A percentile compares a stretch with the other conserved stretches of the same genome.
Evolutionary conservation across 148 eudicot genomes (phyloP).

Genomic region (Arctostaphylos glauca): DNA sequence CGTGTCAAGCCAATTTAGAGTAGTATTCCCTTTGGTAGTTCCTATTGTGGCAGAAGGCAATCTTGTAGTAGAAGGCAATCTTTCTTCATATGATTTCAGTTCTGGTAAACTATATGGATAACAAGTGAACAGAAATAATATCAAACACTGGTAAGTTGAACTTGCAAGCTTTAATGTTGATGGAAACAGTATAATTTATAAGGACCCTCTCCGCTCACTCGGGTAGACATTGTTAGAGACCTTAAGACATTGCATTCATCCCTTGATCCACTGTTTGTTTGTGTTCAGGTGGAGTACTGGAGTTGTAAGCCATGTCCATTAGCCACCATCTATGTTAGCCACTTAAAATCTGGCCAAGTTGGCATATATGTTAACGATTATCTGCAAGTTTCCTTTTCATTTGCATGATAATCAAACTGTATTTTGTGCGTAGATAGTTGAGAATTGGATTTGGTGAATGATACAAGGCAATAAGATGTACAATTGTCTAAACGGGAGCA

Average conservation of each 20-base stretch:
- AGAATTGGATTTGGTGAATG: background rate
- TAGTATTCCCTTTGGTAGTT: background rate
- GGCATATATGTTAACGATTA: background rate
- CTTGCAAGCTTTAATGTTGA: constrained; percentile 1
- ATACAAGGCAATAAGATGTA: background rate
- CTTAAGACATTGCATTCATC: background rate
- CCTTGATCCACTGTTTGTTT: background rate
- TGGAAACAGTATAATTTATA: background rate
- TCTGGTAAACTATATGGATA: background rate
- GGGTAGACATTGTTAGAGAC: background rate
- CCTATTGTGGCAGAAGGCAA: background rate
- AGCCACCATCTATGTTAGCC: background rate
- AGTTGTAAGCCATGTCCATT: background rate
- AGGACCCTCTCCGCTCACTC: background rate
- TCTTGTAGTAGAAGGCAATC: background rate
- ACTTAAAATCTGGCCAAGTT: background rate
- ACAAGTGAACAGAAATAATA: background rate
- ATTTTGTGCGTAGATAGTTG: background rate
- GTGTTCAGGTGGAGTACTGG: background rate
- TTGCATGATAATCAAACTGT: background rate
- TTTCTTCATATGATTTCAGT: background rate
- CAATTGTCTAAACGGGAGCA: background rate
- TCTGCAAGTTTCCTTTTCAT: background rate
- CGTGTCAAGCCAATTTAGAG: background rate
- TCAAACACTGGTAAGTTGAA: constrained; percentile 2